Evolutionary conservation across 2,329 filamentous ascomycete species (phyloP).

Genomic region (Nannizziopsis arthrosporioides): DNA sequence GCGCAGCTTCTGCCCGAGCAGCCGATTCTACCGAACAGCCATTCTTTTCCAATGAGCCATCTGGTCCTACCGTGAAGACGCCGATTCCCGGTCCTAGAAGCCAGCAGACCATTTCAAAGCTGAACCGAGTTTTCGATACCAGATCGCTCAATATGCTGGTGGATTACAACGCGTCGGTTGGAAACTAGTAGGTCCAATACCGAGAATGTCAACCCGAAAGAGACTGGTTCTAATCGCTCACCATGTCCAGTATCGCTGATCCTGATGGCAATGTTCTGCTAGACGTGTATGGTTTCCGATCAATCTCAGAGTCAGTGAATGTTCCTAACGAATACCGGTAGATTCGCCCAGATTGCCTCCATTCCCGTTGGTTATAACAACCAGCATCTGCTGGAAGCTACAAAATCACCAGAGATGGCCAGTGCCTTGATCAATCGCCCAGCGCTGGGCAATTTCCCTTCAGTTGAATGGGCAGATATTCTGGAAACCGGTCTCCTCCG

Average conservation of each 20-base stretch:
- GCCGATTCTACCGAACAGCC: constrained; percentile 28
- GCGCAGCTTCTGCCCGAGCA: constrained; percentile 8
- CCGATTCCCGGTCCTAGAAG: constrained; percentile 65
- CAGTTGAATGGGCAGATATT: constrained; percentile 68
- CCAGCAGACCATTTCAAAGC: constrained; percentile 55
- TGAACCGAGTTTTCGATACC: constrained; percentile 73
- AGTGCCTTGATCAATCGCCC: constrained; percentile 76
- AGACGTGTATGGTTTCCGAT: constrained; percentile 34
- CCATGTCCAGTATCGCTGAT: constrained; percentile 34
- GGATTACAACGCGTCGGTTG: constrained; percentile 61
- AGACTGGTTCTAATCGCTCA: not conserved
- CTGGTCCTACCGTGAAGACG: constrained; percentile 43
- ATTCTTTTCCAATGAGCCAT: constrained; percentile 49
- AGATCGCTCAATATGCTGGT: constrained; percentile 72
- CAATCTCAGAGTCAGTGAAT: not conserved
- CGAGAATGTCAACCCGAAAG: not conserved
- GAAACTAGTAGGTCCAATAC: constrained; percentile 54
- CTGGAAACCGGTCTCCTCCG: constrained; percentile 69
- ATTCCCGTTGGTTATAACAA: constrained; percentile 93
- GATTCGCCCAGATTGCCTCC: constrained; percentile 83
- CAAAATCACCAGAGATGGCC: constrained; percentile 66
- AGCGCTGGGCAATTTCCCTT: constrained; percentile 82
- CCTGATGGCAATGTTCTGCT: constrained; percentile 41
- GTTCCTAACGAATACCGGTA: constrained; percentile 22
- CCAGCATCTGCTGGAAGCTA: constrained; percentile 57